Evolutionary conservation across 768 basidiomycete species (phyloP).

Genomic region (Holtermannia corniformis): DNA sequence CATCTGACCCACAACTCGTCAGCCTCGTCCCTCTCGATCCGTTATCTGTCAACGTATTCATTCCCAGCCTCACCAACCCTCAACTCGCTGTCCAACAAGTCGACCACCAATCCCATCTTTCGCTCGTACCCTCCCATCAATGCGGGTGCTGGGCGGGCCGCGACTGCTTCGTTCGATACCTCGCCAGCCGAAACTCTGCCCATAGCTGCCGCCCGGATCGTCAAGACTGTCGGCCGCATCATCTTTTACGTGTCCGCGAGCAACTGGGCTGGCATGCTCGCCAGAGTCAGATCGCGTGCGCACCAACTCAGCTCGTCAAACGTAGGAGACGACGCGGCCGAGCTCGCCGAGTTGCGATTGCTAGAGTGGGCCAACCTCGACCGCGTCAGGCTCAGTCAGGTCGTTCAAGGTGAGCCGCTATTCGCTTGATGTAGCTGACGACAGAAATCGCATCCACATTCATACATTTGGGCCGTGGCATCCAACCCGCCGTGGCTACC

Average conservation of each 20-base stretch:
- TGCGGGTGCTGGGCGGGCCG: too few relatives aligned
- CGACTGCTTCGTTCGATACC: too few relatives aligned
- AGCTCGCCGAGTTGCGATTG: slow-evolving; percentile 65
- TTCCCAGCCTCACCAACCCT: too few relatives aligned
- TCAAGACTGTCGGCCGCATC: too few relatives aligned
- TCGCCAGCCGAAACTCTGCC: too few relatives aligned
- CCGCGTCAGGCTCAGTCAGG: slow-evolving; percentile 55
- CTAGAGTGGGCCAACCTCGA: slow-evolving; percentile 71
- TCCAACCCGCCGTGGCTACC: slow-evolving; percentile 61
- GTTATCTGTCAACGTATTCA: too few relatives aligned
- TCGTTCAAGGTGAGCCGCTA: slow-evolving; percentile 54
- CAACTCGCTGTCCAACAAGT: too few relatives aligned
- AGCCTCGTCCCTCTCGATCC: too few relatives aligned
- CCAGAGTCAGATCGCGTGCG: slow-evolving; percentile 61
- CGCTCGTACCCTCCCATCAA: slow-evolving; percentile 24
- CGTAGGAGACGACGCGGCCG: slow-evolving; percentile 50
- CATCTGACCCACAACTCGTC: too few relatives aligned
- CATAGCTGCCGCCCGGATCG: too few relatives aligned
- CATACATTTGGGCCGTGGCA: slow-evolving; percentile 67
- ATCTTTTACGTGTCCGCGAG: slow-evolving; percentile 78
- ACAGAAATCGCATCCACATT: slow-evolving; percentile 70
- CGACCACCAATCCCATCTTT: slow-evolving; percentile 26
- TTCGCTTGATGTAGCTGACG: not conserved
- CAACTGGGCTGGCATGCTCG: slow-evolving; percentile 72
- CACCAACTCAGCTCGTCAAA: slow-evolving; percentile 47